A percentile compares a stretch with the other conserved stretches of the same genome.
Evolutionary conservation across 2,329 filamentous ascomycete species (phyloP).

Genomic region (Coleophoma crateriformis): DNA sequence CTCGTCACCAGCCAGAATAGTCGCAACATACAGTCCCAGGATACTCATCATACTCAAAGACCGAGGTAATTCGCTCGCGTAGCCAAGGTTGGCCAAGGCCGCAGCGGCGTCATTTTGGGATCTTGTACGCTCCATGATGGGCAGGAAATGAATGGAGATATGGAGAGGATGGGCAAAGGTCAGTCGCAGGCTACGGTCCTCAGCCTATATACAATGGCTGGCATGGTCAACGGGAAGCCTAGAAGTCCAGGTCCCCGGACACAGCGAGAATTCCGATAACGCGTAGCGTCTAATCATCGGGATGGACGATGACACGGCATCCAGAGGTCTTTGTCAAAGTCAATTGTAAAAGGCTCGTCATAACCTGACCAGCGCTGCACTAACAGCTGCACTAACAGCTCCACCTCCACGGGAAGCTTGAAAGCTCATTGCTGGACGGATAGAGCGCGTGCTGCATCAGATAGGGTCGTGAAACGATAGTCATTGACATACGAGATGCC

Average conservation of each 20-base stretch:
- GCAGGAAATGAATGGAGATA: not conserved
- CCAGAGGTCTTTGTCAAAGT: constrained; percentile 12
- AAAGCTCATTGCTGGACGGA: not conserved
- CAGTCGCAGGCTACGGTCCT: not conserved
- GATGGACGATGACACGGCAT: not conserved
- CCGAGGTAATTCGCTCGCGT: constrained; percentile 60
- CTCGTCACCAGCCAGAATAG: not conserved
- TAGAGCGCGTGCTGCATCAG: not conserved
- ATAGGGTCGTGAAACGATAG: not conserved
- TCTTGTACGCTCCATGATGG: constrained; percentile 9
- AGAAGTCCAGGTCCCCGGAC: no score
- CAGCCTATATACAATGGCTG: no score
- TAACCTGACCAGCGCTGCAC: constrained; percentile 4
- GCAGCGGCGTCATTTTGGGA: constrained; percentile 8
- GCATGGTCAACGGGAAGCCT: no score
- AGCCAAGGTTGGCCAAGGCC: constrained; percentile 43
- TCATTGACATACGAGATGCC: not conserved
- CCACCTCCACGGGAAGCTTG: no score
- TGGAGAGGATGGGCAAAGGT: not conserved
- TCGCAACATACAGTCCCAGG: constrained; percentile 40
- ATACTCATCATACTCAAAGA: constrained; percentile 66
- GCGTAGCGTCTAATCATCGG: constrained; percentile 15
- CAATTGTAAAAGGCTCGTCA: constrained; percentile 8
- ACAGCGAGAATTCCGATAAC: constrained; percentile 3
- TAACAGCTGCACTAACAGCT: constrained; percentile 1